Conservation (phyloP, 208 protist genomes). For the Phytomonas francai region DNA sequence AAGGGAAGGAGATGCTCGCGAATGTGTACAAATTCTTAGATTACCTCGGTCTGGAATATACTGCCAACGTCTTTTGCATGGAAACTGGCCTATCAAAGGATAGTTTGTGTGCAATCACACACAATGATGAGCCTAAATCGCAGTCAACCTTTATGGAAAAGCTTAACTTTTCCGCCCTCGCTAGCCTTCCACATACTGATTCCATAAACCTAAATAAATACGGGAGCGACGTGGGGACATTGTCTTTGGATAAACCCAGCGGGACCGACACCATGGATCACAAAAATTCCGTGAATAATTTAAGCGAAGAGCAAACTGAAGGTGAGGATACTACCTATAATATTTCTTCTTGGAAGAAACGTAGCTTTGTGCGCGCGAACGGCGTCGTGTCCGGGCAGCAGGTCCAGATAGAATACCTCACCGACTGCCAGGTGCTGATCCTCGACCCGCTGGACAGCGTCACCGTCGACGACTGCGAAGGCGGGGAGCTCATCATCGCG, state of each 20-base stretch:
- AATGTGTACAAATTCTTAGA: constrained; percentile 61
- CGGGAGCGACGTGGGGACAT: not conserved
- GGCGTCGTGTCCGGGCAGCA: constrained; percentile 74
- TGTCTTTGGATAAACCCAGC: not conserved
- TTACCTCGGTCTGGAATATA: constrained; percentile 72
- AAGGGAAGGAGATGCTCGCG: constrained; percentile 37
- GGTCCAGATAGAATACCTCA: constrained; percentile 83
- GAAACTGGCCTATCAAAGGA: constrained; percentile 41
- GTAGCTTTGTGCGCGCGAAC: constrained; percentile 56
- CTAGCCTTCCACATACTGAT: not conserved
- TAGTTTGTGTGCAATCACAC: constrained; percentile 13
- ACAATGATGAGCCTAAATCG: not conserved
- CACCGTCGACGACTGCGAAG: constrained; percentile 89
- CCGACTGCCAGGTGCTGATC: constrained; percentile 76
- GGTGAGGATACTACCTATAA: constrained; percentile 78
- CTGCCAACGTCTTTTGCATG: constrained; percentile 59
- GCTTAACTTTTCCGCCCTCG: not conserved
- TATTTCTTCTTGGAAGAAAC: constrained; percentile 67
- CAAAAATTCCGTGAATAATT: constrained; percentile 4
- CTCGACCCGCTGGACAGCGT: constrained; percentile 86
- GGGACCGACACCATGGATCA: not conserved
- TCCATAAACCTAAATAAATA: not conserved
- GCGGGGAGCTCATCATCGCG: constrained; percentile 86
- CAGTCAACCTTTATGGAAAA: not conserved
- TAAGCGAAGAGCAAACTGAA: constrained; percentile 7